These are phyloP conservation scores for Limnanthes douglasii DNA, from an alignment of 345 rosid species.

Conservation along the genomic window DNA sequence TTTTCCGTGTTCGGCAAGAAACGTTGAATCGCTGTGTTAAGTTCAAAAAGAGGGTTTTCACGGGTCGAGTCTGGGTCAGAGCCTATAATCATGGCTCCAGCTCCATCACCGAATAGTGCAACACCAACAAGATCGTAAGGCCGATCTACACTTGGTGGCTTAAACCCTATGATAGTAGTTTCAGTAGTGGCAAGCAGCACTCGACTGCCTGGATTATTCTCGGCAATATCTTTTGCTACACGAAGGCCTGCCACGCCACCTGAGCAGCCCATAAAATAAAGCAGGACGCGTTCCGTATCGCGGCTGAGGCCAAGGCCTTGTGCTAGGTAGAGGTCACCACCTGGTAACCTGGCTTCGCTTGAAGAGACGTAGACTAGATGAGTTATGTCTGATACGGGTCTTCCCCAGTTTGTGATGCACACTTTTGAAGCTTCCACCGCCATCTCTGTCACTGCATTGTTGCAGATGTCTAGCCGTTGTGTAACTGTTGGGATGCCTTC, in stretches of 20 bases:
- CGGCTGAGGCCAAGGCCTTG: slow-evolving; percentile 71
- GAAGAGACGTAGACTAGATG: slow-evolving; percentile 96
- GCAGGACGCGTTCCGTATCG: slow-evolving; percentile 64
- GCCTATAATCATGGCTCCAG: slow-evolving; percentile 76
- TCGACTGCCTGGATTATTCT: slow-evolving; percentile 85
- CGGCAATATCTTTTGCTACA: slow-evolving; percentile 89
- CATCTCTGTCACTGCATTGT: slow-evolving; percentile 77
- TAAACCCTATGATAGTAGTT: slow-evolving; percentile 88
- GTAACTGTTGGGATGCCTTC: slow-evolving; percentile 81
- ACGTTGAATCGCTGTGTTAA: slow-evolving; percentile 68
- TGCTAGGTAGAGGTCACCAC: slow-evolving; percentile 81
- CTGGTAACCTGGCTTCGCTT: slow-evolving; percentile 88
- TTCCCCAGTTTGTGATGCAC: slow-evolving; percentile 81
- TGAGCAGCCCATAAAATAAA: slow-evolving; percentile 82
- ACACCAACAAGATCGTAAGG: slow-evolving; percentile 97
- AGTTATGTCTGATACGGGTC: slow-evolving; percentile 59
- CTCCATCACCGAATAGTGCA: slow-evolving; percentile 90
- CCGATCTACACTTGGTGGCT: slow-evolving; percentile 71
- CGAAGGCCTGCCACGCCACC: slow-evolving; percentile 95
- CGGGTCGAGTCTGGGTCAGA: slow-evolving; percentile 33
- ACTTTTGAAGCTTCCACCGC: slow-evolving; percentile 69
- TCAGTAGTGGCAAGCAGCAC: slow-evolving; percentile 80
- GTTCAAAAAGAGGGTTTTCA: slow-evolving; percentile 83
- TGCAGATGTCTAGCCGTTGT: slow-evolving; percentile 69
- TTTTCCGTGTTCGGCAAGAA: slow-evolving; percentile 72